Percentiles rank a stretch among this genome's conserved stretches.
Conservation (phyloP, 1,139 yeast genomes). For the Citeromyces siamensis region DNA sequence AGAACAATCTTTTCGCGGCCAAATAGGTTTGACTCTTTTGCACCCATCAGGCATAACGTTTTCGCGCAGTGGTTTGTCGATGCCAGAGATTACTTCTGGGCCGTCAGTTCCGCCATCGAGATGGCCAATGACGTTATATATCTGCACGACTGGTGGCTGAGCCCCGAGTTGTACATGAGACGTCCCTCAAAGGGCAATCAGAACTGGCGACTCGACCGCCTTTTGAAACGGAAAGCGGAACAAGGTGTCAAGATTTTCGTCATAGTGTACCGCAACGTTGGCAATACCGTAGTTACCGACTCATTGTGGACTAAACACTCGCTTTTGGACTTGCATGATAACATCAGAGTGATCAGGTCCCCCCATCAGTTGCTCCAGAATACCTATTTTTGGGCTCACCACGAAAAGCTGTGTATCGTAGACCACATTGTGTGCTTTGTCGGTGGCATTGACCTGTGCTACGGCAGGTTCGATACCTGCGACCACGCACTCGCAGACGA, state of each 20-base stretch:
- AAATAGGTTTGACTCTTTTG: constrained; percentile 81
- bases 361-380: constrained; percentile 93
- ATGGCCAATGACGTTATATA: constrained; percentile 92
- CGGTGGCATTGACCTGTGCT: constrained; percentile 95
- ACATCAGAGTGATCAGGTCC: constrained; percentile 83
- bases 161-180: constrained; percentile 86
- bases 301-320: constrained; percentile 93
- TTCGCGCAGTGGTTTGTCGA: constrained; percentile 97
- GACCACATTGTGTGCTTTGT: constrained; percentile 85
- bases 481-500: constrained; percentile 89
- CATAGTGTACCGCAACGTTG: constrained; percentile 92
- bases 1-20: constrained; percentile 58
- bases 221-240: constrained; percentile 81
- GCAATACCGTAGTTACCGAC: constrained; percentile 86
- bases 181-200: constrained; percentile 95
- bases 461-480: constrained; percentile 93
- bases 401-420: constrained; percentile 79
- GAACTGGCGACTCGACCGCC: constrained; percentile 83
- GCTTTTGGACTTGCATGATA: constrained; percentile 70
- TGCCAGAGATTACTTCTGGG: constrained; percentile 95
- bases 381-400: constrained; percentile 98
- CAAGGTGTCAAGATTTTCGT: constrained; percentile 92
- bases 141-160: constrained; percentile 98
- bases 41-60: constrained; percentile 77
- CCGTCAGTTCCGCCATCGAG: constrained; percentile 80